Evolutionary conservation across 129 eudicot species (phyloP).

Genomic region (Sambucus nigra): DNA sequence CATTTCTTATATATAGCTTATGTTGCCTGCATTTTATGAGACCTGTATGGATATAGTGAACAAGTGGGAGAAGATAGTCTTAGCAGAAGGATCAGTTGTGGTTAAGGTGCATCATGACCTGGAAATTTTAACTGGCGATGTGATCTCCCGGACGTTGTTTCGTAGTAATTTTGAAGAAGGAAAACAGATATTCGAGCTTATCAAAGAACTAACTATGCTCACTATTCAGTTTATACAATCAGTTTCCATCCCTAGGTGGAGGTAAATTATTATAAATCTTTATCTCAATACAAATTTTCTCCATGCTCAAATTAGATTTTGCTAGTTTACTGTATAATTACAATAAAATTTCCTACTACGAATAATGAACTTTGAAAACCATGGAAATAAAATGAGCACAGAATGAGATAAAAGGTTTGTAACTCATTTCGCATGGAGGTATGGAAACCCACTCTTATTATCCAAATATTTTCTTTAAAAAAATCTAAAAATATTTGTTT

Average conservation of each 20-base stretch:
- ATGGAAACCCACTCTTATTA: no score
- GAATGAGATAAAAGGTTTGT: no score
- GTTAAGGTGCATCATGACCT: neutral
- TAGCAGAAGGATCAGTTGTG: neutral
- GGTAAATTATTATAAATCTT: no score
- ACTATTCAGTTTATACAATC: constrained; percentile 1
- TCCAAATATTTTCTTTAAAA: no score
- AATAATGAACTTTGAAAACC: neutral
- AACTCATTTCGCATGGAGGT: neutral
- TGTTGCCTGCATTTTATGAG: neutral
- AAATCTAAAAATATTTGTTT: neutral
- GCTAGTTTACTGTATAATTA: no score
- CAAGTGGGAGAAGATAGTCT: neutral
- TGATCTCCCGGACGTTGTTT: neutral
- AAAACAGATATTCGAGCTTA: constrained; percentile 1
- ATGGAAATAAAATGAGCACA: neutral
- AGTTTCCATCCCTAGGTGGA: constrained; percentile 12
- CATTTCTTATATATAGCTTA: neutral
- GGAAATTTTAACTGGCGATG: neutral
- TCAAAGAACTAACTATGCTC: neutral
- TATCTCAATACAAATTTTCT: no score
- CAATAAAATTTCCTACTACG: no score
- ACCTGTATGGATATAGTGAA: neutral
- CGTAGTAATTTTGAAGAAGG: neutral
- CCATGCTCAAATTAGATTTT: no score